phyloP scores from a whole-genome alignment of 1,284 basidiomycete species.

The Rhodotorula sp. region DNA sequence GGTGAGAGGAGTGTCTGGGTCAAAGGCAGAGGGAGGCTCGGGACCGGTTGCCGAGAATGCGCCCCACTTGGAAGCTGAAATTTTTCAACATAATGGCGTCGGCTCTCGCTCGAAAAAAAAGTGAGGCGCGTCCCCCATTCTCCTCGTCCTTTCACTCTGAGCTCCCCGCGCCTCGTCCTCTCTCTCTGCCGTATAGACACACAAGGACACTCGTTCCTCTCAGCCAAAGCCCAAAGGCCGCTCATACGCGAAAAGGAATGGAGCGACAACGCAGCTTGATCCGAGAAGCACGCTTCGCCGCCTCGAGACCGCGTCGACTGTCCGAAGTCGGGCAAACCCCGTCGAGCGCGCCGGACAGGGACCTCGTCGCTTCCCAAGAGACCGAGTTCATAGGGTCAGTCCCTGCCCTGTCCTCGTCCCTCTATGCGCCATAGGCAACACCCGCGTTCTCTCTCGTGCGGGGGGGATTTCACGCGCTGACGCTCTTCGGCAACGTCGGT shows the following conservation, averaged over 20 bases:
- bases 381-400: constrained; percentile 39
- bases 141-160: background rate
- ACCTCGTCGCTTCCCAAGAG: constrained; percentile 28
- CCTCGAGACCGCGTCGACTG: background rate
- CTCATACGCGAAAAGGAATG: background rate
- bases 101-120: background rate
- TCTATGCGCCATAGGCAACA: background rate
- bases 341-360: constrained; percentile 18
- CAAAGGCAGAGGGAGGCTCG: too few species aligned
- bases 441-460: background rate
- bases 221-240: background rate
- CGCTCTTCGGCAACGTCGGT: background rate
- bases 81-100: background rate
- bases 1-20: too few species aligned
- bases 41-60: background rate
- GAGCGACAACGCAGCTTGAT: constrained; percentile 10
- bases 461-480: background rate
- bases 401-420: background rate
- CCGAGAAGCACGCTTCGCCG: constrained; percentile 4
- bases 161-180: too few species aligned
- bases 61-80: too few species aligned
- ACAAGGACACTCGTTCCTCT: background rate
- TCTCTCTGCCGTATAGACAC: too few species aligned
- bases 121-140: too few species aligned
- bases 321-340: constrained; percentile 19